Base-by-base conservation (phyloP, 768 basidiomycete species). In the Xanthoconium purpureum region DNA sequence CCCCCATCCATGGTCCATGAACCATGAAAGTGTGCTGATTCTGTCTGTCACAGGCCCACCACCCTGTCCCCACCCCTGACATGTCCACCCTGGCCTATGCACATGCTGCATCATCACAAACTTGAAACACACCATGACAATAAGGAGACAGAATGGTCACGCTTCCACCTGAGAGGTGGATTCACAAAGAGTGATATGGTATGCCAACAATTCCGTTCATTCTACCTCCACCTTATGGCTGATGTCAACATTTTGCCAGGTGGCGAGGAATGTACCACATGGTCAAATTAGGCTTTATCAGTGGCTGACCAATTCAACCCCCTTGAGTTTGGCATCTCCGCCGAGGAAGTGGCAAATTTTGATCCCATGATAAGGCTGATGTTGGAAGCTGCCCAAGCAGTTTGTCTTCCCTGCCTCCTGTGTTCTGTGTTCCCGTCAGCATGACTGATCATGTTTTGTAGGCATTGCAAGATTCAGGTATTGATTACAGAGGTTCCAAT, bases 401-500 rank as follows among this genome's bases (percentile, higher is more conserved):
- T n/a, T n/a, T n/a, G n/a, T n/a, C n/a, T n/a, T n/a, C n/a, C n/a
- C n/a, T n/a, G n/a, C n/a, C n/a, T n/a, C n/a, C 17, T 3, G 5
- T 36, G 0, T n/a, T 15, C 13, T 15, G 0, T 10, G 36, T 12
- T 56, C 12, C 10, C 6, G 15, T 30, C n/a, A n/a, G n/a, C 12
- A 0, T 8, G 3, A 15, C 3, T 17, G 5, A 43, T 47, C 28
- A 58, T 35, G 11, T 37, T 6, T 51, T 20, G 3, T 14, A 62
- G 29, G 75, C 75, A 3, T 67, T 81, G 14, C 70, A 76, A 45
- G 80, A 81, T 59, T 78, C 80, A 1, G 80, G 78, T 8, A 74
- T 80, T 39, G 72, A 80, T 57, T 79, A 74, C 55, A 69, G 79
- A 48, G 71, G 71, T 18, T 68, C 69, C 28, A 74, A 74, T 13